Conservation (phyloP, 2,329 filamentous ascomycete species). For the Trichophaea hybrida region DNA sequence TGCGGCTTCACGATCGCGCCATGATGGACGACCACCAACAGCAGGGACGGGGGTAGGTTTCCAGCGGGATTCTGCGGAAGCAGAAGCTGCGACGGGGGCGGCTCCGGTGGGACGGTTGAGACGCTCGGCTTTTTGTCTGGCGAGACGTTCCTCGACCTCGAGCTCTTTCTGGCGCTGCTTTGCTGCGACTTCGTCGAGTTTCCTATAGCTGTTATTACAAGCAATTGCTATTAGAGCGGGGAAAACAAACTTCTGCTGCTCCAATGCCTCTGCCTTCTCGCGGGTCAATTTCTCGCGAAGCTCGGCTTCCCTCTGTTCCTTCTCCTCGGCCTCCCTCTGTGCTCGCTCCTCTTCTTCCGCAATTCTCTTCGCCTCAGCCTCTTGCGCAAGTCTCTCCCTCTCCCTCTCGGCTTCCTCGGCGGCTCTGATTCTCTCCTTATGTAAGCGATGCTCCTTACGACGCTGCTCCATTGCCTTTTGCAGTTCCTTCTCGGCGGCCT, state of each 20-base stretch:
- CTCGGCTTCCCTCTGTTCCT: conserved; percentile 60
- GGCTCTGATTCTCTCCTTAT: conserved; percentile 64
- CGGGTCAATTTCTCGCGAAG: conserved; percentile 53
- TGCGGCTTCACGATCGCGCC: conserved; percentile 25
- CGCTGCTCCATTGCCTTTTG: conserved; percentile 80
- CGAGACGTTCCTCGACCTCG: conserved; percentile 66
- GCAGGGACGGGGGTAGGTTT: conserved; percentile 10
- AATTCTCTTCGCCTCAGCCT: conserved; percentile 71
- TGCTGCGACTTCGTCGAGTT: conserved; percentile 47
- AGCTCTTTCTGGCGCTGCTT: conserved; percentile 53
- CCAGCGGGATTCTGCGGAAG: conserved; percentile 15
- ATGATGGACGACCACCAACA: conserved; percentile 14
- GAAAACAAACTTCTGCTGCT: conserved; percentile 42
- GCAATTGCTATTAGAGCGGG: neutral
- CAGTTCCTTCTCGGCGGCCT: conserved; percentile 80
- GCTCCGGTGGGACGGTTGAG: conserved; percentile 10
- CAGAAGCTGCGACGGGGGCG: conserved; percentile 7
- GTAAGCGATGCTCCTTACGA: conserved; percentile 76
- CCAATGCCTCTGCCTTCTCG: conserved; percentile 48
- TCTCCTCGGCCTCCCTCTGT: conserved; percentile 72
- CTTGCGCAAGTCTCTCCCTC: conserved; percentile 60
- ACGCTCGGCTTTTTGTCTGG: conserved; percentile 19
- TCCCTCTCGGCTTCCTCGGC: conserved; percentile 72
- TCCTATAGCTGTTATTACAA: conserved; percentile 33
- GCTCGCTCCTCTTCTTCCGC: conserved; percentile 61